These are phyloP conservation scores for Skeletonema potamos DNA, from an alignment of 108 stramenopile species.

Conservation along the genomic window DNA sequence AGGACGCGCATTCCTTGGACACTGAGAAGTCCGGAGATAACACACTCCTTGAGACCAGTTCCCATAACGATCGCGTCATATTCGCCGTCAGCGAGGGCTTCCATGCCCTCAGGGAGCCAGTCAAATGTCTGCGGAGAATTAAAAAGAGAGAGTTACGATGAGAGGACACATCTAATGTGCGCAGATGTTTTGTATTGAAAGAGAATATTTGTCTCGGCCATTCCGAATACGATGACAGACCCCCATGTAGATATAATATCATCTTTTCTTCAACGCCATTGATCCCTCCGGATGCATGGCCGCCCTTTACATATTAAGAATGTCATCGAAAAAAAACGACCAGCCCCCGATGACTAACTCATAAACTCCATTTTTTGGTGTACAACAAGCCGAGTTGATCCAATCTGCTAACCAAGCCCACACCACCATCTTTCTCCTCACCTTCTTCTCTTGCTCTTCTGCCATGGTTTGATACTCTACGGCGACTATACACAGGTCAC, in stretches of 20 bases:
- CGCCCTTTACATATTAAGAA: too few relatives aligned
- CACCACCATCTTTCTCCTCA: neutral
- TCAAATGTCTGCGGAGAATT: slow-evolving; percentile 59
- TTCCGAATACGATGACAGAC: too few relatives aligned
- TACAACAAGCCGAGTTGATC: neutral
- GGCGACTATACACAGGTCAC: neutral
- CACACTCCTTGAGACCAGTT: slow-evolving; percentile 98
- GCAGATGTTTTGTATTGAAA: too few relatives aligned
- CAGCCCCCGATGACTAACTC: neutral
- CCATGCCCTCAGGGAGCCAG: slow-evolving; percentile 93
- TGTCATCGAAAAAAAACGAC: neutral
- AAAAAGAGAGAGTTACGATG: neutral
- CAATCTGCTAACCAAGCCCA: neutral
- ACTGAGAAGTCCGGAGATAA: slow-evolving; percentile 95
- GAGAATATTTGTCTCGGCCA: too few relatives aligned
- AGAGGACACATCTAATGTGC: neutral
- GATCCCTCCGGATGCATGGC: too few relatives aligned
- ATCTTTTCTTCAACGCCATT: too few relatives aligned
- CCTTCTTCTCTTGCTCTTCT: slow-evolving; percentile 26
- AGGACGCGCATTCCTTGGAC: slow-evolving; percentile 95
- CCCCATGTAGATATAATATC: too few relatives aligned
- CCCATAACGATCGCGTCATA: slow-evolving; percentile 99
- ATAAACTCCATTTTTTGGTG: neutral
- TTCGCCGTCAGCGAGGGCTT: slow-evolving; percentile 96
- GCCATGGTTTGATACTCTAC: slow-evolving; percentile 9